Evolutionary conservation across 257 asterid species (phyloP), one percentile per base, ranked within the genome.

Genomic region (Gardenia jasminoides): DNA sequence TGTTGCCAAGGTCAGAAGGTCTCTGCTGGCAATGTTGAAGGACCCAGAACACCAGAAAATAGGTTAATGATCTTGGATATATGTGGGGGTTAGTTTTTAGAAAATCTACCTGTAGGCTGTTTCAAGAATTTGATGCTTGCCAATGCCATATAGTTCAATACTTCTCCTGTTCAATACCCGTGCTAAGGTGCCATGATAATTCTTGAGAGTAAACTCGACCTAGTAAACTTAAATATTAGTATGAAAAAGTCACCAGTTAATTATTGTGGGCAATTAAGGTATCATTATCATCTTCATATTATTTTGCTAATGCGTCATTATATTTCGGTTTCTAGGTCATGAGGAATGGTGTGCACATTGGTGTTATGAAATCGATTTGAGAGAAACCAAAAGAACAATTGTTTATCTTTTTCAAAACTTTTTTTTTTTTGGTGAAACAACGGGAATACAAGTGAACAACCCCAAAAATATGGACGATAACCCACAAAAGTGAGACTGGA

Each of bases 201-300:
- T 83, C 82, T 70, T 84, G 59, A 86, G 69, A 74, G 75, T 79
- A 68, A 19, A 67, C 70, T 88, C 87, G 69, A 84, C 90, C 91
- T 83, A 44, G 62, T 31, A 47, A 24, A 54, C 17, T 61, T 50
- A 72, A 56, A 26, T 5, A 65, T 65, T 36, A 20, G 3, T 13
- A 0, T 11, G 31, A 72, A 50, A 22, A 52, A 15, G 6, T 13
- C 20, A 52, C 20, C 58, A 52, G 4, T 12, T 52, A 52, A 52
- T 52, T 4, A 52, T 52, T 52, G 50, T 30, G 20, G 64, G 17
- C 31, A 43, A 50, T 20, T 58, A 24, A 24, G 28, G 10, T 22
- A 11, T 24, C n/a, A 20, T 3, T 7, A 58, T 58, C 28, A 20
- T 58, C 28, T 17, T 17, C 62, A 56, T 19, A 56, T 56, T n/a